Evolutionary conservation across 2,329 filamentous ascomycete species (phyloP).

Genomic region (Xylariomycetidae sp.): DNA sequence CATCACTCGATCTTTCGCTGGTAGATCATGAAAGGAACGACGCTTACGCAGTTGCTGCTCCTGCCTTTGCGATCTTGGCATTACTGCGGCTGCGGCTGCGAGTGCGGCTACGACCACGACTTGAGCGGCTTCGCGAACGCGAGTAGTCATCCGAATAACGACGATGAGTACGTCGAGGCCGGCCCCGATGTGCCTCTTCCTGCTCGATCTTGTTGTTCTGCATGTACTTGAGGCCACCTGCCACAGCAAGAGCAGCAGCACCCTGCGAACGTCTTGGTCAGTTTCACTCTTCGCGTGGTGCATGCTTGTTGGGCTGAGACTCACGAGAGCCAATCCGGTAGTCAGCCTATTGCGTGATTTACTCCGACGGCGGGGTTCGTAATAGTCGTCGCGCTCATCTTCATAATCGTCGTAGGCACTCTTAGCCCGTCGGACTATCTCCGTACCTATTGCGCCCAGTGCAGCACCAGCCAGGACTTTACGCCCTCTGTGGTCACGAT

Average conservation of each 20-base stretch:
- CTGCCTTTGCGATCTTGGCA: slow-evolving; percentile 46
- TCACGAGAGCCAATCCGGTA: slow-evolving; percentile 55
- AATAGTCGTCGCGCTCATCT: slow-evolving; percentile 28
- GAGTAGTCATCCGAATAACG: slow-evolving; percentile 41
- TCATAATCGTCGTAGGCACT: slow-evolving; percentile 52
- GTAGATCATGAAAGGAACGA: not conserved
- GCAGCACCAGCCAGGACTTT: slow-evolving; percentile 58
- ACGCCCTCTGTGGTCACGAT: slow-evolving; percentile 43
- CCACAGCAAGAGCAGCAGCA: slow-evolving; percentile 56
- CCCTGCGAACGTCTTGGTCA: slow-evolving; percentile 15
- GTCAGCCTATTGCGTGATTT: slow-evolving; percentile 41
- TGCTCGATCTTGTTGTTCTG: slow-evolving; percentile 54
- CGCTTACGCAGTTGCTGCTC: slow-evolving; percentile 42
- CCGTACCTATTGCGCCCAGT: slow-evolving; percentile 56
- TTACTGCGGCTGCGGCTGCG: slow-evolving; percentile 37
- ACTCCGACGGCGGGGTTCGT: slow-evolving; percentile 33
- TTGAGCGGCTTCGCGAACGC: slow-evolving; percentile 38
- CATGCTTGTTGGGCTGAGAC: too few relatives aligned
- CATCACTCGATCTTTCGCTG: not conserved
- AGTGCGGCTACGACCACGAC: slow-evolving; percentile 37
- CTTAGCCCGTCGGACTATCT: slow-evolving; percentile 53
- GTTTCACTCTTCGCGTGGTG: too few relatives aligned
- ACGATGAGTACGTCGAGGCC: slow-evolving; percentile 41
- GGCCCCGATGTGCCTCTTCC: slow-evolving; percentile 52
- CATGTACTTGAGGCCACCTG: slow-evolving; percentile 60